Evolutionary conservation across 2,329 filamentous ascomycete species (phyloP).

Genomic region (Alternaria rosae): DNA sequence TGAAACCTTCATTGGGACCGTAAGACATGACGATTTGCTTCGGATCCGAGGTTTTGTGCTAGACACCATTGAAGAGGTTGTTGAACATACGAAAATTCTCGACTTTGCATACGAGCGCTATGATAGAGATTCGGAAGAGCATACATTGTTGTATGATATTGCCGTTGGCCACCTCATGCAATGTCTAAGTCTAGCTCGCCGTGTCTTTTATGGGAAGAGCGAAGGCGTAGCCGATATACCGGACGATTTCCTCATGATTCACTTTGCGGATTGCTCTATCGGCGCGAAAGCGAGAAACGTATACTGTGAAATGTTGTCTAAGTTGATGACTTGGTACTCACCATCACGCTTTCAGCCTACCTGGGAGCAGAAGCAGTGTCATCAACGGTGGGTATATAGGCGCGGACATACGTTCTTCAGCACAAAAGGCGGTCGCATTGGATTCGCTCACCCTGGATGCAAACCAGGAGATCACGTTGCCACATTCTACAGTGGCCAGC

Average conservation of each 20-base stretch:
- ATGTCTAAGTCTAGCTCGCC: not conserved
- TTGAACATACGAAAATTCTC: not conserved
- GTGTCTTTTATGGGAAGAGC: not conserved
- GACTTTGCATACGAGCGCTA: fast-evolving
- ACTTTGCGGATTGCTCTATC: not conserved
- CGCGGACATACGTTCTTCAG: not conserved
- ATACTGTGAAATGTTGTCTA: fast-evolving
- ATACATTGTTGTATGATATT: fast-evolving
- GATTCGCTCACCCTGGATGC: not conserved
- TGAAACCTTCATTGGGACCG: too few relatives aligned
- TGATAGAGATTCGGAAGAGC: fast-evolving
- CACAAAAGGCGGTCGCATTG: not conserved
- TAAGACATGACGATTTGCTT: not conserved
- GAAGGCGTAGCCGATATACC: not conserved
- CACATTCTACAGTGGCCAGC: not conserved
- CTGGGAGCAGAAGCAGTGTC: not conserved
- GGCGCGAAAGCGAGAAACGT: fast-evolving
- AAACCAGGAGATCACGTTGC: not conserved
- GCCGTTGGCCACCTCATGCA: not conserved
- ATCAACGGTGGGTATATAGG: fast-evolving
- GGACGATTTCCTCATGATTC: fast-evolving
- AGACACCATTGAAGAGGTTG: not conserved
- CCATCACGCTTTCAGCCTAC: too few relatives aligned
- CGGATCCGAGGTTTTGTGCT: not conserved
- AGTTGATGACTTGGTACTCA: not conserved